Evolutionary conservation across 345 rosid genomes (phyloP), one percentile per base, ranked within the genome.

Genomic region (Leavenworthia alabamica): DNA sequence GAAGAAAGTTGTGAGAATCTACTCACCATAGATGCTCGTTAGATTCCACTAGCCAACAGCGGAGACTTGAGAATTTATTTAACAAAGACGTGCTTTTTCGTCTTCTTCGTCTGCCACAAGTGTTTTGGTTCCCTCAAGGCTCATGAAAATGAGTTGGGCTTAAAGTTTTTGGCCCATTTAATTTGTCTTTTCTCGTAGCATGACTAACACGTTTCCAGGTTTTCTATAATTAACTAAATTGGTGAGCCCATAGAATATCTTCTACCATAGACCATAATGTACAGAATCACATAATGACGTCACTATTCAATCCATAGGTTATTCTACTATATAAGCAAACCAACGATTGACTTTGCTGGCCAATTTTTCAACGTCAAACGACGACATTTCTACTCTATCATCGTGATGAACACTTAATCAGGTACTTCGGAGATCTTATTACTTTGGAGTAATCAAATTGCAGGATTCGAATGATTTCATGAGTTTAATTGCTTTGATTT

Each of bases 381-480:
- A 36, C 44, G 45, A 36, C 44, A 60, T 42, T 60, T 37, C 20
- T 11, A 3, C 49, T 39, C 27, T 31, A 9, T 20, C 35, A 79
- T 20, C 35, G 77, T 81, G 88, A 79, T 81, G 89, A 71, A 75
- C 68, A 54, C 69, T 41, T 82, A 77, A 61, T 62, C 78, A 75
- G 83, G 85, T 77, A 29, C 7, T 15, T n/a, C n/a, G 17, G 17
- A 58, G 9, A 24, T 24, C 11, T 13, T n/a, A 2, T 35, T 15
- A 0, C 31, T 26, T 44, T 40, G 32, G 19, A 29, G 17, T 19
- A 59, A 31, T 53, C n/a, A 32, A 32, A 10, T 31, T 5, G 9
- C 17, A 46, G 10, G 33, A 28, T 22, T 41, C n/a, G 7, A 17
- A 12, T 12, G 41, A 54, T 2, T 26, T 41, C 40, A 35, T 7